Evolutionary conservation across 1,139 yeast genomes (phyloP), one percentile per base, ranked within the genome.

Genomic region (Hansenula anomala): DNA sequence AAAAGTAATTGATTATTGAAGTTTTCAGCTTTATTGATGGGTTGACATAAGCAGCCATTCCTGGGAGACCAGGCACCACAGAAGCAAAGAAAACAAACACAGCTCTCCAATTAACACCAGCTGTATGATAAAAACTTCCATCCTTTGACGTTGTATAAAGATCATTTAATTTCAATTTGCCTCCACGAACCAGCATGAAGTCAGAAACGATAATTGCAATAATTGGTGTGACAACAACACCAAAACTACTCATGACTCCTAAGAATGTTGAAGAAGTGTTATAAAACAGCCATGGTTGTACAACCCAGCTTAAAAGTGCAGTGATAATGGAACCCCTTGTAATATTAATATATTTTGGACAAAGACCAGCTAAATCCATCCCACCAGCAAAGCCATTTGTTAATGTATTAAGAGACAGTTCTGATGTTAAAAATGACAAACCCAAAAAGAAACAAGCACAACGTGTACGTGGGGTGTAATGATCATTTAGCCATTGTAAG

Each of bases 351-450:
- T 60, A 66, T 19, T 47, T 51, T 13, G 72, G 71, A 37, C 51
- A 55, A 7, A 66, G 44, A 15, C 64, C 60, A n/a, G 71, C 59
- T 32, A 67, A 44, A 44, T 67, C 72, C 64, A 67, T 66, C 15
- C 71, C 71, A 34, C 69, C 69, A 18, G 69, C 60, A 38, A 63
- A 56, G 9, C 66, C 69, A 45, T 67, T 67, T 13, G 62, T 66
- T 34, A 64, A 47, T 30, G 62, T 47, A 43, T 63, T 65, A 36
- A 65, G 47, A 20, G 63, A 58, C 12, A 66, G 39, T 37, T 65
- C 68, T 4, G 70, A 66, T 17, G 57, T 40, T 17, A 56, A 42
- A 44, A 66, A 60, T 2, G 59, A 56, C 8, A 64, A 36, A n/a
- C 64, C 65, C 28, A 56, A 44, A 47, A 67, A 67, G 45, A 64